phyloP scores from a whole-genome alignment of 805 yeast genomes.

The Monosporozyma yasuniensis region DNA sequence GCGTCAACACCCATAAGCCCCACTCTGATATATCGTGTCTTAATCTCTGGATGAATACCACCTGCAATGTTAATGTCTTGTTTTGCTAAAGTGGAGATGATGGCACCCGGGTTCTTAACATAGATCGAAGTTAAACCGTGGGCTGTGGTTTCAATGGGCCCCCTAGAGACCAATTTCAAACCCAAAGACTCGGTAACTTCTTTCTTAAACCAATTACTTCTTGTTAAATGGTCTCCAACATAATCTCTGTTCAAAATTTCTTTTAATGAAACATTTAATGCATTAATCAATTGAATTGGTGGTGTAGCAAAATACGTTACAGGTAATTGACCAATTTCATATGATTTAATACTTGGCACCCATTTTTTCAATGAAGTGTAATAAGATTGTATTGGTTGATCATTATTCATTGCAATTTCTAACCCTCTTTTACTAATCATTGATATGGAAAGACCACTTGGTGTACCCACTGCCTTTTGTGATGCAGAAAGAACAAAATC shows the following conservation, averaged over 20 bases:
- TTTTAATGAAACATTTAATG: slow-evolving; percentile 65
- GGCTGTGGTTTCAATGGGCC: slow-evolving; percentile 40
- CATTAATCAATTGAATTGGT: slow-evolving; percentile 79
- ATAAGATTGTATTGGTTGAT: slow-evolving; percentile 26
- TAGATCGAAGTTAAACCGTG: slow-evolving; percentile 82
- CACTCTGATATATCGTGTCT: slow-evolving; percentile 76
- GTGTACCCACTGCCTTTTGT: slow-evolving; percentile 91
- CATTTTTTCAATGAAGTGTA: slow-evolving; percentile 66
- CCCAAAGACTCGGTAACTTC: slow-evolving; percentile 47
- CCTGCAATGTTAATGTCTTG: slow-evolving; percentile 81
- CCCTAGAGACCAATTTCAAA: slow-evolving; percentile 52
- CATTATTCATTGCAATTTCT: slow-evolving; percentile 41
- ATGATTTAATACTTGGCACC: slow-evolving; percentile 81
- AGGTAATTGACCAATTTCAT: slow-evolving; percentile 62
- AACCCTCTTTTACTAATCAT: slow-evolving; percentile 71
- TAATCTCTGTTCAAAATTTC: slow-evolving; percentile 48
- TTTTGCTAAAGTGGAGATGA: slow-evolving; percentile 37
- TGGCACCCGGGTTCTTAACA: slow-evolving; percentile 58
- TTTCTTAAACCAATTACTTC: slow-evolving; percentile 58
- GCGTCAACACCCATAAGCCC: slow-evolving; percentile 94
- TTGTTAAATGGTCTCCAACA: slow-evolving; percentile 52
- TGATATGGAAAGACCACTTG: slow-evolving; percentile 81
- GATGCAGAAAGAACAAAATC: slow-evolving; percentile 88
- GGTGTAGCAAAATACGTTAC: slow-evolving; percentile 82
- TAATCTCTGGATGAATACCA: slow-evolving; percentile 77